Evolutionary conservation across 176 grass and related monocot genomes (phyloP).

Genomic region (Raddia distichophylla): DNA sequence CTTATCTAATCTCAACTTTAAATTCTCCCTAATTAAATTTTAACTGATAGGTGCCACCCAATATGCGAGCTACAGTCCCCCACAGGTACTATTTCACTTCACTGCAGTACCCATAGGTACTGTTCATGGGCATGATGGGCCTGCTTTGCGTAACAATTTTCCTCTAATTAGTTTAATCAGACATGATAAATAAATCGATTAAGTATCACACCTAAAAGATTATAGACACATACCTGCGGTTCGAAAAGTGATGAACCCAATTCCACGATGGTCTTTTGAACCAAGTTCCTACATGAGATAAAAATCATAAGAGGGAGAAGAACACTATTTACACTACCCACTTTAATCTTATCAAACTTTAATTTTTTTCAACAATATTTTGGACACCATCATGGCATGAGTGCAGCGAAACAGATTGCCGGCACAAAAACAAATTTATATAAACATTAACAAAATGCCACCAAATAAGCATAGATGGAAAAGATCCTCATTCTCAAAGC

Average conservation of each 20-base stretch:
- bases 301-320: background rate
- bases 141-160: too few relatives aligned
- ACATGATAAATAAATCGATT: constrained; percentile 12
- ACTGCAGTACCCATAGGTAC: too few relatives aligned
- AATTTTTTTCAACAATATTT: constrained; percentile 11
- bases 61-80: too few relatives aligned
- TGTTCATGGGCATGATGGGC: too few relatives aligned
- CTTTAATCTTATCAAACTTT: background rate
- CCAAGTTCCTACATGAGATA: constrained; percentile 57
- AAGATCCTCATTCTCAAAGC: too few relatives aligned
- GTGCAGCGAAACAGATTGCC: background rate
- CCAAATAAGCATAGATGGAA: too few relatives aligned
- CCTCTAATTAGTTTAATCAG: background rate
- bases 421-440: constrained; percentile 17
- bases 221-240: constrained; percentile 57
- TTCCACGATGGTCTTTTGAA: constrained; percentile 80
- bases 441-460: background rate
- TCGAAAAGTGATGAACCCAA: constrained; percentile 78
- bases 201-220: constrained; percentile 13
- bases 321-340: background rate
- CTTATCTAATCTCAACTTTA: too few relatives aligned
- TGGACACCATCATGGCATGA: background rate
- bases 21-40: too few relatives aligned
- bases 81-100: too few relatives aligned
- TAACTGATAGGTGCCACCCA: too few relatives aligned